Percentiles rank a stretch among this genome's conserved stretches.
Evolutionary conservation across 2,329 filamentous ascomycete species (phyloP).

Genomic region (Colletotrichum filicis): DNA sequence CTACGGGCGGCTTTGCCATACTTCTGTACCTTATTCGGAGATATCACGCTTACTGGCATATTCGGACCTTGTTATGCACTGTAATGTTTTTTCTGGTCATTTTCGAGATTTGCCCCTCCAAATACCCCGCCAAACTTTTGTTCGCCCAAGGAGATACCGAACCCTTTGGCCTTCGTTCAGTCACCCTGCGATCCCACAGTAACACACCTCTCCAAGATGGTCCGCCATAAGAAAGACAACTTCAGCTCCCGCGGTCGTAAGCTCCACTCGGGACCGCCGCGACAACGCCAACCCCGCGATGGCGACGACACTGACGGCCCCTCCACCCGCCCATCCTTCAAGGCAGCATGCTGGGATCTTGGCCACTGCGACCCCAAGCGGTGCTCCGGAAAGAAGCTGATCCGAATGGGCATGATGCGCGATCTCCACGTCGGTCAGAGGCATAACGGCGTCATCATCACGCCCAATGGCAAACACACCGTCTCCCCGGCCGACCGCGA

Average conservation of each 20-base stretch:
- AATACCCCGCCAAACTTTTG: constrained; percentile 4
- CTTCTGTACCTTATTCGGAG: not conserved
- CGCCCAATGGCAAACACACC: constrained; percentile 89
- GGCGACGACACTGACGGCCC: constrained; percentile 42
- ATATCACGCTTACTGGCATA: constrained; percentile 10
- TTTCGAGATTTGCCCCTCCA: constrained; percentile 13
- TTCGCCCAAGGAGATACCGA: not conserved
- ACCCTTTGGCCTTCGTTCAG: not conserved
- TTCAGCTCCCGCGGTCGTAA: constrained; percentile 79
- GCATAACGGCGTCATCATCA: constrained; percentile 91
- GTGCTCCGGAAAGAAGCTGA: constrained; percentile 94
- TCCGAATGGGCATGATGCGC: constrained; percentile 92
- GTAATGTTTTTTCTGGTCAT: constrained; percentile 13
- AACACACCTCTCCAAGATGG: constrained; percentile 66
- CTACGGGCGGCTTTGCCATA: too few species aligned
- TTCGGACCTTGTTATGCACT: not conserved
- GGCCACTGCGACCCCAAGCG: constrained; percentile 97
- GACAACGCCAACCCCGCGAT: constrained; percentile 61
- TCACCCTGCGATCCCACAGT: not conserved
- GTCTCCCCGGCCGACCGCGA: constrained; percentile 85
- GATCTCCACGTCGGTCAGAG: constrained; percentile 92
- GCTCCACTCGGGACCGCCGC: constrained; percentile 63
- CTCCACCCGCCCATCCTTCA: constrained; percentile 70
- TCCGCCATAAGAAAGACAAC: constrained; percentile 95
- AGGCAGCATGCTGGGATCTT: constrained; percentile 97